Percentiles rank a stretch among this genome's conserved stretches.
Conservation (phyloP, 2,329 filamentous ascomycete genomes). For the Chrysoporthe austroafricana region DNA sequence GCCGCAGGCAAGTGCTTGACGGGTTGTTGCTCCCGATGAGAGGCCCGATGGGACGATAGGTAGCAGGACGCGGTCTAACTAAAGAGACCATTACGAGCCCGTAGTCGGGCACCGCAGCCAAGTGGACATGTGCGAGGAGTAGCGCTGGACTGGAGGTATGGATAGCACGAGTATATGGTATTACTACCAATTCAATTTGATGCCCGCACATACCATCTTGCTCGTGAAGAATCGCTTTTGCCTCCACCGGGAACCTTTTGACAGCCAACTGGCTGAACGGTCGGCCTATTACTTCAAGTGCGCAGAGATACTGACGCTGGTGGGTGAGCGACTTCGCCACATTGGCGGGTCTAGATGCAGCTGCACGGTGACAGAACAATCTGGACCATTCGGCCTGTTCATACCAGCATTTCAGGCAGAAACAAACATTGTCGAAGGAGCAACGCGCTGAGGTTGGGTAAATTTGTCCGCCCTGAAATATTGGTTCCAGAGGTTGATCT, state of each 20-base stretch:
- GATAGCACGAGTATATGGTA: neutral
- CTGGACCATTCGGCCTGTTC: neutral
- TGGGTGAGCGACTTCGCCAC: neutral
- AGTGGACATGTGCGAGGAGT: neutral
- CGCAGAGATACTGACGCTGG: neutral
- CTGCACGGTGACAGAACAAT: neutral
- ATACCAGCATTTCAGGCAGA: neutral
- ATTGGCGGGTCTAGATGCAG: neutral
- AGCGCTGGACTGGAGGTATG: neutral
- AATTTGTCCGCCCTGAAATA: neutral
- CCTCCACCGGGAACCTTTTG: neutral
- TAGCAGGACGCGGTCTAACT: neutral
- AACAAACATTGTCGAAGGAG: neutral
- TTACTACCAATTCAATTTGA: neutral
- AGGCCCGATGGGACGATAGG: neutral
- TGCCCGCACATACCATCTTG: neutral
- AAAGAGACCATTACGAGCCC: neutral
- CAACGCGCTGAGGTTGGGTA: neutral
- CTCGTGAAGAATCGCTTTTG: neutral
- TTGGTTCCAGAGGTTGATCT: neutral
- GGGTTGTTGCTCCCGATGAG: neutral
- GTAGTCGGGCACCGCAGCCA: neutral
- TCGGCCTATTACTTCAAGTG: neutral
- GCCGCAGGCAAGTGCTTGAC: conserved; percentile 24
- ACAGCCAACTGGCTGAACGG: neutral